Percentiles rank a stretch among this genome's conserved stretches.
These are phyloP conservation scores for Fistulifera solaris DNA, from an alignment of 108 stramenopile genomes.

Conservation along the genomic window DNA sequence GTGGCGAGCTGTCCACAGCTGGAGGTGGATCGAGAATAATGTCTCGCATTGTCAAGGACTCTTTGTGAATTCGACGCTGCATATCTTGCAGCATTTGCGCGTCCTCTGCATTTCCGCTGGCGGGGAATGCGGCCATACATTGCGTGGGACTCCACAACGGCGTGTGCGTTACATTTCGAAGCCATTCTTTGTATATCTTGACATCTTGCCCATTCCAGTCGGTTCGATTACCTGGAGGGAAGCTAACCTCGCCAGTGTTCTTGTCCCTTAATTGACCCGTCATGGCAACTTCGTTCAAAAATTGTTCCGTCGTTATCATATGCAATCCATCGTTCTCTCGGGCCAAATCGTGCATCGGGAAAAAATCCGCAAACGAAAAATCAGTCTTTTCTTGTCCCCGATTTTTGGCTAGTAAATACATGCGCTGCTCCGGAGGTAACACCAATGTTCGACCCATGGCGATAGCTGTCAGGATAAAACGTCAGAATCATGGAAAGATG, in stretches of 20 bases:
- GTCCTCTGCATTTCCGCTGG: slow-evolving; percentile 20
- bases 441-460: slow-evolving; percentile 90
- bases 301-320: slow-evolving; percentile 72
- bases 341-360: slow-evolving; percentile 52
- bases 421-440: slow-evolving; percentile 73
- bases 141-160: slow-evolving; percentile 20
- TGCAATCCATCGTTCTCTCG: slow-evolving; percentile 41
- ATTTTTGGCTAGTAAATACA: slow-evolving; percentile 67
- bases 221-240: slow-evolving; percentile 54
- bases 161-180: slow-evolving; percentile 30
- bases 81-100: slow-evolving; percentile 34
- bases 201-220: slow-evolving; percentile 42
- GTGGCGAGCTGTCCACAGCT: slow-evolving; percentile 43
- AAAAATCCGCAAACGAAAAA: slow-evolving; percentile 69
- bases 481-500: too few relatives aligned
- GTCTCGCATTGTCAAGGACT: slow-evolving; percentile 12
- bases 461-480: slow-evolving; percentile 17
- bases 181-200: slow-evolving; percentile 20
- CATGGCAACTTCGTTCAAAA: slow-evolving; percentile 53
- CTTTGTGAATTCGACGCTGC: slow-evolving; percentile 20
- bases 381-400: slow-evolving; percentile 22
- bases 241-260: slow-evolving; percentile 24
- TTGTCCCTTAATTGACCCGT: slow-evolving; percentile 37
- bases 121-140: slow-evolving; percentile 19
- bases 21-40: slow-evolving; percentile 36